Conservation (phyloP, 2,329 filamentous ascomycete species). For the Ceratocystis albifundus region DNA sequence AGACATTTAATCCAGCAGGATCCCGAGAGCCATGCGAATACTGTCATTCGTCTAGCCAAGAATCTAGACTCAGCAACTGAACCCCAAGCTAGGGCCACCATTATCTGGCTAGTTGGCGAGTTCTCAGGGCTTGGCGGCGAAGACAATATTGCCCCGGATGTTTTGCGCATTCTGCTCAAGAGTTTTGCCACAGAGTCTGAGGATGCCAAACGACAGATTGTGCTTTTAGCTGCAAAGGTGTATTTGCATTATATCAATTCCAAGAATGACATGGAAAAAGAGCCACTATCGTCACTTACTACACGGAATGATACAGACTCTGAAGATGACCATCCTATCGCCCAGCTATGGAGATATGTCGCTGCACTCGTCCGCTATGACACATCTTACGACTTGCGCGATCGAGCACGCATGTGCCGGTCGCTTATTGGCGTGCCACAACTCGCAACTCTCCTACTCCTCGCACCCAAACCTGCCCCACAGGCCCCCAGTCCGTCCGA, state of each 20-base stretch:
- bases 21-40: conserved; percentile 66
- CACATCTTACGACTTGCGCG: conserved; percentile 85
- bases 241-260: conserved; percentile 79
- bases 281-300: conserved; percentile 29
- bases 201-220: conserved; percentile 77
- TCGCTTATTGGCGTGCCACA: conserved; percentile 73
- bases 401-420: conserved; percentile 79
- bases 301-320: conserved; percentile 33
- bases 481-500: conserved; percentile 84
- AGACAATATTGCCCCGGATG: conserved; percentile 85
- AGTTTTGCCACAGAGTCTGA: conserved; percentile 77
- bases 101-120: conserved; percentile 95
- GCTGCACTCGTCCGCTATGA: conserved; percentile 83
- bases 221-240: conserved; percentile 89
- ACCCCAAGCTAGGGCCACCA: conserved; percentile 79
- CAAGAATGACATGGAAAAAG: conserved; percentile 36
- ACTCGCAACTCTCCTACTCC: conserved; percentile 76
- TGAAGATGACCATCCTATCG: conserved; percentile 51
- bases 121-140: conserved; percentile 70
- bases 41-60: conserved; percentile 78
- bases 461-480: conserved; percentile 89
- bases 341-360: conserved; percentile 71
- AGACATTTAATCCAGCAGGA: conserved; percentile 91
- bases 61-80: conserved; percentile 83
- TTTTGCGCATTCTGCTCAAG: conserved; percentile 75